phyloP scores from a whole-genome alignment of 1,284 basidiomycete genomes.

The Gastroboletus turbinatus region DNA sequence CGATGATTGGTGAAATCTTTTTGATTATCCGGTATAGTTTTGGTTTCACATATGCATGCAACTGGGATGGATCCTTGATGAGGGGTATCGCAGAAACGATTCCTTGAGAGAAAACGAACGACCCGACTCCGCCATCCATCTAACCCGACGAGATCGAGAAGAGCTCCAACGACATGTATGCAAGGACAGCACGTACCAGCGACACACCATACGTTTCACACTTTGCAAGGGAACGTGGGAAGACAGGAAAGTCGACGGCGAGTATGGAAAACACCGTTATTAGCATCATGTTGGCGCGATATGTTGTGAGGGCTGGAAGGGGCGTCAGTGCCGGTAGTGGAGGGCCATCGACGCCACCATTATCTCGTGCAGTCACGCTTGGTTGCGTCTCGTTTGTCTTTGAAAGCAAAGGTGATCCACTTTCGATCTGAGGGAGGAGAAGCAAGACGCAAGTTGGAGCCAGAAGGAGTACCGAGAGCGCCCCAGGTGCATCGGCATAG shows the following conservation, averaged over 20 bases:
- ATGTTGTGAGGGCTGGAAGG: constrained; percentile 80
- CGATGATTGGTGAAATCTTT: constrained; percentile 69
- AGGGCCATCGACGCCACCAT: constrained; percentile 2
- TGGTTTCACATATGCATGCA: constrained; percentile 47
- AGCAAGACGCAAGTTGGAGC: constrained; percentile 45
- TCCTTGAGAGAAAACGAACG: constrained; percentile 94
- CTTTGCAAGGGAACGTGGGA: constrained; percentile 87
- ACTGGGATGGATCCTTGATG: constrained; percentile 56
- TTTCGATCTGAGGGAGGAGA: constrained; percentile 43
- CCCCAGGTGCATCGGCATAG: constrained; percentile 58
- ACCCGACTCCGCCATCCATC: constrained; percentile 99
- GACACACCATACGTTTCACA: constrained; percentile 95
- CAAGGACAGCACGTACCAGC: constrained; percentile 53
- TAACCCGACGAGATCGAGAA: constrained; percentile 34
- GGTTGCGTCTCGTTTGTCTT: constrained; percentile 26
- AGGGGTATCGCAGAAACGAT: constrained; percentile 82
- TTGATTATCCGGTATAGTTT: constrained; percentile 53
- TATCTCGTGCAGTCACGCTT: constrained; percentile 18
- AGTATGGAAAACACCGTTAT: constrained; percentile 91
- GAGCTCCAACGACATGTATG: neutral
- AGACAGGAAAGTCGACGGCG: constrained; percentile 94
- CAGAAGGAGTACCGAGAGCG: constrained; percentile 53
- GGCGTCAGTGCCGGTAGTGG: constrained; percentile 34
- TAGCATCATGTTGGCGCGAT: constrained; percentile 94
- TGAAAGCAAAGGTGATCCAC: constrained; percentile 52